These are phyloP conservation scores for Casuarina glauca DNA, from an alignment of 306 rosid genomes.

Conservation along the genomic window DNA sequence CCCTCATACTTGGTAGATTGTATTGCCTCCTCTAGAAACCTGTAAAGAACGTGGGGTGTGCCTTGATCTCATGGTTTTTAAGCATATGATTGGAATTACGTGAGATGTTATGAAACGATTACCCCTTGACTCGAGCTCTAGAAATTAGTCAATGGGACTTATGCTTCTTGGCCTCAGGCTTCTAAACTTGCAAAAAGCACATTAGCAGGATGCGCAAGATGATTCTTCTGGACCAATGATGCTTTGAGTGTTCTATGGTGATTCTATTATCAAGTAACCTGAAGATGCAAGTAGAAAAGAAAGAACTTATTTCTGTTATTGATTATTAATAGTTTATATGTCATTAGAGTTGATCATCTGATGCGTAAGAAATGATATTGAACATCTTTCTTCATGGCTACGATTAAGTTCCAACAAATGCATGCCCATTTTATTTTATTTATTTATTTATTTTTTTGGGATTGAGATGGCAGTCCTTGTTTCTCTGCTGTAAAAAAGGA, in stretches of 20 bases:
- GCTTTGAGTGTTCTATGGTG: neutral
- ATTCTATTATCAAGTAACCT: no score
- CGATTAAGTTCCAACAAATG: no score
- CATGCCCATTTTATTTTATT: no score
- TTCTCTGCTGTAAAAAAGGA: no score
- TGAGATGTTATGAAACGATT: neutral
- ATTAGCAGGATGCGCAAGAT: neutral
- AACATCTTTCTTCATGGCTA: no score
- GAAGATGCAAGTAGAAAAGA: no score
- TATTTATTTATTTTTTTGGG: no score
- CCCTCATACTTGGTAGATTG: neutral
- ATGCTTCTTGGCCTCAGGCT: neutral
- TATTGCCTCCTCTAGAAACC: neutral
- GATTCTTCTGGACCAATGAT: neutral
- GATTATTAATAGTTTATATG: no score
- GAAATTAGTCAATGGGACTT: neutral
- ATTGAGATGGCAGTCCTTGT: no score
- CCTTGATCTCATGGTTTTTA: neutral
- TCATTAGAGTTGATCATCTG: no score
- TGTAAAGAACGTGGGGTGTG: neutral
- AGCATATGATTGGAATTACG: neutral
- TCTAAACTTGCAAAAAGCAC: neutral
- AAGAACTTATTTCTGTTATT: no score
- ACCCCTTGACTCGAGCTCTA: neutral
- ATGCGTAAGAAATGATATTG: no score